Base-by-base conservation (phyloP, 345 rosid genomes). In the Populus davidiana region DNA sequence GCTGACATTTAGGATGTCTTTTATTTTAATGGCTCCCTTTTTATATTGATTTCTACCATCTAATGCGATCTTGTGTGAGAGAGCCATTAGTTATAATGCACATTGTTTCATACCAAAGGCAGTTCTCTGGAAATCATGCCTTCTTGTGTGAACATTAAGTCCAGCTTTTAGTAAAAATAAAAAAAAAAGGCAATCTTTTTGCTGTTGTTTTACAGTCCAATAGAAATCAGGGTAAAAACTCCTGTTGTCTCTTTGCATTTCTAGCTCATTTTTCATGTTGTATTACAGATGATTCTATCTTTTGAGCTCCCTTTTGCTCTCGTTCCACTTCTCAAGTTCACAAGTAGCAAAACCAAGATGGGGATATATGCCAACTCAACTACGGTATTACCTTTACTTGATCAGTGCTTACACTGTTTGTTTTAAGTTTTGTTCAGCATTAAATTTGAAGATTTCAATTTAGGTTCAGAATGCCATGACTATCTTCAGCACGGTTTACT, bases 261-360 rank as follows among this genome's bases (percentile, higher is more conserved):
- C 0, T 13, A 77, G 59, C 71, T 68, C 44, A 75, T 41, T 14
- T 62, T 67, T 71, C 23, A 62, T 77, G 54, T 50, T 69, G 35
- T 49, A 21, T 66, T 69, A 80, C 93, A 95, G 98, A 95, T 93
- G 97, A 92, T 93, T 82, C 85, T 95, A 70, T 93, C 99, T 20
- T 95, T 95, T 78, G 99, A 92, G 89, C 98, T 93, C 52, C 98
- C 99, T 16, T 95, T 95, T 56, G 93, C 98, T 31, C 85, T 95
- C 31, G 86, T 92, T 78, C 99, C 99, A 1, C 97, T 95, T 78
- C 97, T 95, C 81, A 95, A 95, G 77, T 95, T 95, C 85, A 95
- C 98, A 56, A 91, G 96, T 82, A 87, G 98, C 90, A 79, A 89
- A 81, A 83, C 85, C 81, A 95, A 91, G 90, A 95, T 95, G 99